These are phyloP conservation scores for Diversispora epigaea DNA, from an alignment of 192 early-diverging fungal genomes.

Conservation along the genomic window DNA sequence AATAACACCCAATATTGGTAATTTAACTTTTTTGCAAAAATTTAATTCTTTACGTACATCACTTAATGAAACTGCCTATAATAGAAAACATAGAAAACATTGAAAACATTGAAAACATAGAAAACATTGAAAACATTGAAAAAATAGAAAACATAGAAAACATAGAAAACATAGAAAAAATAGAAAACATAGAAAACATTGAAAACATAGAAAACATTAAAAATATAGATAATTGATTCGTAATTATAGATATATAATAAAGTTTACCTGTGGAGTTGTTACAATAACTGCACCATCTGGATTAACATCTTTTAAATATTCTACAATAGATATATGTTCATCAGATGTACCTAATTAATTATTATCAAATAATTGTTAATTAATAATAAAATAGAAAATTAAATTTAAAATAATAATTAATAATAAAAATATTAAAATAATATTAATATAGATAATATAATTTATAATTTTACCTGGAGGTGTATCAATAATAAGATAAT, in stretches of 20 bases:
- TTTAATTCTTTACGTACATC: constrained; percentile 95
- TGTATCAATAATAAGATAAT: constrained; percentile 95
- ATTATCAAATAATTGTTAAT: neutral
- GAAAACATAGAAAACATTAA: neutral
- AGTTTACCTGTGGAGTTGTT: constrained; percentile 97
- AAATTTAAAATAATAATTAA: neutral
- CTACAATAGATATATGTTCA: constrained; percentile 92
- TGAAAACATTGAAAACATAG: neutral
- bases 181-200: neutral
- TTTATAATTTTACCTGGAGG: constrained; percentile 63
- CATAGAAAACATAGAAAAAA: neutral
- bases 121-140: constrained; percentile 34
- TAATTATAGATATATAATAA: constrained; percentile 37
- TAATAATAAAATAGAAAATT: neutral
- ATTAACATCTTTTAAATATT: constrained; percentile 80
- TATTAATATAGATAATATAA: neutral
- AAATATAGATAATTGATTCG: constrained; percentile 54
- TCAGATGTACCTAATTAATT: constrained; percentile 78
- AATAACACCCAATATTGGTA: constrained; percentile 86
- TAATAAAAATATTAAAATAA: neutral
- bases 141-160: too few species aligned
- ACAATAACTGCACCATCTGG: constrained; percentile 89
- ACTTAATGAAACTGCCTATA: constrained; percentile 58
- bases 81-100: constrained; percentile 6
- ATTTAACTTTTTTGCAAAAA: constrained; percentile 85